Evolutionary conservation across 345 rosid species (phyloP), one percentile per base, ranked within the genome.

Genomic region (Arabidopsis suecica): DNA sequence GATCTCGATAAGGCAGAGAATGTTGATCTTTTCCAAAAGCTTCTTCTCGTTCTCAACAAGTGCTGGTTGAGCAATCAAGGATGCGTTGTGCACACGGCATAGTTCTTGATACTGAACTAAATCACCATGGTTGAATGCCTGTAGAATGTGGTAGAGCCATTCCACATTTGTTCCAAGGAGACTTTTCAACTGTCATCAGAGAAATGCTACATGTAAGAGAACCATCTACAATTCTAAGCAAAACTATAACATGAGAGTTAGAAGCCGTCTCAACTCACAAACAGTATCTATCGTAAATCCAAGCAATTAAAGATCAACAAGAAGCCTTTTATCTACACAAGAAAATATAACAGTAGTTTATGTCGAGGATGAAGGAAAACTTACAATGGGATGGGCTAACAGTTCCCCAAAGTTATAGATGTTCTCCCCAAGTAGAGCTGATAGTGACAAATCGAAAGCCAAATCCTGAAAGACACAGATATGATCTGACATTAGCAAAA

Each of bases 371-470:
- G 34, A 69, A 64, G 44, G 58, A 14, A 34, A 79, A 54, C 99
- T 91, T 88, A 96, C 99, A 80, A 96, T 83, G 40, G 99, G 99
- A 85, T 96, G 99, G 68, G 99, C 98, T 68, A 93, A 91, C 76
- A 96, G 82, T 82, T 96, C 99, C 28, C 98, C 99, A 57, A 93
- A 96, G 86, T 96, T 96, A 89, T 91, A 96, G 79, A 96, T 93
- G 80, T 91, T 91, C 73, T 96, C 99, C 77, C 99, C 99, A 86
- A 96, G 82, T 74, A 96, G 87, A 16, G 99, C 99, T 73, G 99
- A 89, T 55, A 96, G 96, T 61, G 99, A 96, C 50, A 96, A 84
- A 79, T 96, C 99, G 55, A 93, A 96, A 42, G 98, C 97, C 95
- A 96, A 84, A 83, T 96, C 99, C 99, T 96, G 64, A 77, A 61